Evolutionary conservation across 805 yeast genomes (phyloP), one percentile per base, ranked within the genome.

Genomic region (Zygosaccharomyces bailii): DNA sequence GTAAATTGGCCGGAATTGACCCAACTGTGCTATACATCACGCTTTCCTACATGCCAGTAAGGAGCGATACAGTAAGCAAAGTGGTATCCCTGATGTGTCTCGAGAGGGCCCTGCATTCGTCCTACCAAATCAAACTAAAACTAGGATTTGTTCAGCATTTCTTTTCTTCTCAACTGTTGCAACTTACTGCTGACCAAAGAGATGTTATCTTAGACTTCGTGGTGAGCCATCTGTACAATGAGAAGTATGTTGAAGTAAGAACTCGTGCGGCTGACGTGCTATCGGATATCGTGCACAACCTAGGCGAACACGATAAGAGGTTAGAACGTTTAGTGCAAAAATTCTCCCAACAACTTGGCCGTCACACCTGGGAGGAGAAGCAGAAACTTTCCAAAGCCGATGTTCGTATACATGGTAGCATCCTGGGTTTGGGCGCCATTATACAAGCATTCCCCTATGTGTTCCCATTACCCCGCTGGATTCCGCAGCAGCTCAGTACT

Each of bases 391-490:
- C 75, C 2, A 57, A 61, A 33, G 71, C 71, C 14, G 59, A 68
- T 8, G 67, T 76, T 5, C 64, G 66, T 2, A 66, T 88, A 3
- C 98, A 91, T 60, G 96, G 95, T 2, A 88, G 95, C 2, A 81
- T 90, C 0, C 68, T 93, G 18, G 98, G 97, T 0, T 68, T 91
- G 2, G 96, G 97, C 6, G 86, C 97, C 0, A 68, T 91, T 34
- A 78, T 93, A 1, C 80, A 82, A 37, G 97, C 98, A 0, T 93
- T 85, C 66, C 91, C 98, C 2, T 93, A 89, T 57, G 69, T 74
- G 2, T 84, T 96, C 1, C 99, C 99, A 0, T 90, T 96, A 2
- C 98, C 99, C 1, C 43, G 53, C 20, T 93, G 97, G 97, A 73
- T 91, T 14, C 97, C 98, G 0, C 67, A 70, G 6, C 76, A 86